phyloP scores from a whole-genome alignment of 2,329 filamentous ascomycete species.

The Aspergillus puulaauensis region DNA sequence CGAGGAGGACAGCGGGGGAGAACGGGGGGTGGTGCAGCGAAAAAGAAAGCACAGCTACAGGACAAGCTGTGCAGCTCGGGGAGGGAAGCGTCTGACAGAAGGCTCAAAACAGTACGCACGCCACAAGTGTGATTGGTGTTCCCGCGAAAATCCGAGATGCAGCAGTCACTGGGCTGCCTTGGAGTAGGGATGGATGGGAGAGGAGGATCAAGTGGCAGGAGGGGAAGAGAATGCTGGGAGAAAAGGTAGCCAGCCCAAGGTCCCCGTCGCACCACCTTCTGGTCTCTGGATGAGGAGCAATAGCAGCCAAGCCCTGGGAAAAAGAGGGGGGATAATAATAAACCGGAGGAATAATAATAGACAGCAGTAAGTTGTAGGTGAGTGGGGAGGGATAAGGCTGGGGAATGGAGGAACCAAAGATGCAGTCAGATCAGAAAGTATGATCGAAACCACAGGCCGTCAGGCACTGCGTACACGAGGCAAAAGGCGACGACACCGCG shows the following conservation, averaged over 20 bases:
- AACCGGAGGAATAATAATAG: constrained; percentile 8
- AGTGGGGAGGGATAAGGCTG: constrained; percentile 4
- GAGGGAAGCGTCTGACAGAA: constrained; percentile 10
- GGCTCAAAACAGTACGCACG: constrained; percentile 9
- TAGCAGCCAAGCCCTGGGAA: constrained; percentile 1
- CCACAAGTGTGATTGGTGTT: constrained; percentile 16
- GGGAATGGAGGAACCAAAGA: constrained; percentile 12
- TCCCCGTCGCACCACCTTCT: constrained; percentile 1
- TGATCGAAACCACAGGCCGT: neutral
- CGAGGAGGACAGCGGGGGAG: constrained; percentile 12
- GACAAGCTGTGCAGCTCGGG: constrained; percentile 7
- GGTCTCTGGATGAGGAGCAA: neutral
- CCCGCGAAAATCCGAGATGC: constrained; percentile 15
- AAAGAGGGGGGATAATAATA: constrained; percentile 8
- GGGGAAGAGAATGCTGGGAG: neutral
- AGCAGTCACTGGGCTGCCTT: constrained; percentile 1
- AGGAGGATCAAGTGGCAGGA: neutral
- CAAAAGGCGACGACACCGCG: neutral
- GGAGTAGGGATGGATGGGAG: constrained; percentile 8
- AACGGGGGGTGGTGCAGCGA: constrained; percentile 1
- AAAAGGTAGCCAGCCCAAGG: constrained; percentile 1
- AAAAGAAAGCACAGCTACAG: constrained; percentile 14
- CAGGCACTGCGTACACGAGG: neutral
- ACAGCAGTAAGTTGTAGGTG: constrained; percentile 1
- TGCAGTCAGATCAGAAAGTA: constrained; percentile 8